Conservation (phyloP, 2,329 filamentous ascomycete species). For the Intubia oerlemansii region DNA sequence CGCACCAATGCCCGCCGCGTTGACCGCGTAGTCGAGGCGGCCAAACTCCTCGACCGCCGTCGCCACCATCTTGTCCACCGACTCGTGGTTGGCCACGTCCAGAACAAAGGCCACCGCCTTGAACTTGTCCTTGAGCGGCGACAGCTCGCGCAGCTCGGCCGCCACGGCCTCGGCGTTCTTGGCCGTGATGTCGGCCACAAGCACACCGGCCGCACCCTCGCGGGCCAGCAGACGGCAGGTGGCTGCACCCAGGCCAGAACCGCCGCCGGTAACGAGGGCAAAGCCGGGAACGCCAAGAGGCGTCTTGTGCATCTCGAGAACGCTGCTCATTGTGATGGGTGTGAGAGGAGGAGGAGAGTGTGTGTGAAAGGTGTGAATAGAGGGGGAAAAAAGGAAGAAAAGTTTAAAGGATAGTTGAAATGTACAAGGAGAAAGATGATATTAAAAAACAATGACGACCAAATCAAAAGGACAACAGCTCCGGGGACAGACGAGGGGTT, state of each 20-base stretch:
- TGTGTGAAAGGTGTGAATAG: too few species aligned
- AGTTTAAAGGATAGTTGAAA: too few species aligned
- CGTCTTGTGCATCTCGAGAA: neutral
- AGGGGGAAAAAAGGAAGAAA: too few species aligned
- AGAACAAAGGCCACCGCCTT: too few species aligned
- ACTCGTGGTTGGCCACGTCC: too few species aligned
- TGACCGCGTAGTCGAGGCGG: constrained; percentile 31
- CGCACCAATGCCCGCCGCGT: constrained; percentile 30
- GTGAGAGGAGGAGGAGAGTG: too few species aligned
- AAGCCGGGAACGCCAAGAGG: constrained; percentile 6
- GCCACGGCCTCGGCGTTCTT: neutral
- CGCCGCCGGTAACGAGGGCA: constrained; percentile 7
- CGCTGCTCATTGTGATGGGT: too few species aligned
- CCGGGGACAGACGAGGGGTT: too few species aligned
- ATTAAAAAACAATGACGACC: neutral
- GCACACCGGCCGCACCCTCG: constrained; percentile 17
- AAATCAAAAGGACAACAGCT: too few species aligned
- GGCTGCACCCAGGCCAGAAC: constrained; percentile 22
- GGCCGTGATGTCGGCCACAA: constrained; percentile 23
- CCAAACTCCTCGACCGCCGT: constrained; percentile 23
- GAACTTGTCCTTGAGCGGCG: constrained; percentile 22
- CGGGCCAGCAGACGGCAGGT: constrained; percentile 17
- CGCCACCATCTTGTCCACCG: constrained; percentile 21
- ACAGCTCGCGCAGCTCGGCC: constrained; percentile 13
- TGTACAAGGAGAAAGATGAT: constrained; percentile 3